Percentiles rank a stretch among this genome's conserved stretches.
These are phyloP conservation scores for Priceomyces carsonii DNA, from an alignment of 805 yeast species.

Conservation along the genomic window DNA sequence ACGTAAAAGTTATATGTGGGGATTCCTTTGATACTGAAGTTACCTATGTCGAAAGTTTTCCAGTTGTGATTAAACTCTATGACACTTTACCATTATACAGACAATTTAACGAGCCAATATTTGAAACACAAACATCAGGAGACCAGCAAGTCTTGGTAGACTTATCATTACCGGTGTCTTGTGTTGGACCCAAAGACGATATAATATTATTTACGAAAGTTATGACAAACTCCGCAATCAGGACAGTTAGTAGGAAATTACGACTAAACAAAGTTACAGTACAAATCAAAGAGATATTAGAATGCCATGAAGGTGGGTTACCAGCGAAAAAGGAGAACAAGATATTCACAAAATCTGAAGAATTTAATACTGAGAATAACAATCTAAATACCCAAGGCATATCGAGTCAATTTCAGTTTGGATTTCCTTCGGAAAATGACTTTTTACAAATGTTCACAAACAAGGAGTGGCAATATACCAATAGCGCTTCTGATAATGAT, in stretches of 20 bases:
- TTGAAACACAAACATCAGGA: slow-evolving; percentile 43
- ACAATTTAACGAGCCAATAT: slow-evolving; percentile 54
- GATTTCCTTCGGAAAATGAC: slow-evolving; percentile 38
- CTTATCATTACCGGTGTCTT: slow-evolving; percentile 48
- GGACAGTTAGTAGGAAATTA: slow-evolving; percentile 28
- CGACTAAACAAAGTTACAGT: slow-evolving; percentile 46
- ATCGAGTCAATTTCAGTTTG: slow-evolving; percentile 21
- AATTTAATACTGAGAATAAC: slow-evolving; percentile 20
- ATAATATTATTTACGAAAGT: slow-evolving; percentile 41
- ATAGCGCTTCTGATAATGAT: slow-evolving; percentile 3
- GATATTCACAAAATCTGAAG: slow-evolving; percentile 33
- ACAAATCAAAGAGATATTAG: slow-evolving; percentile 55
- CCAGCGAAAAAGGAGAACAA: slow-evolving; percentile 49
- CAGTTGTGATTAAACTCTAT: slow-evolving; percentile 55
- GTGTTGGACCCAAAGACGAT: slow-evolving; percentile 60
- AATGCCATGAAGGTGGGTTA: slow-evolving; percentile 52
- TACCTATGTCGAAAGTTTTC: slow-evolving; percentile 37
- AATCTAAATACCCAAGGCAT: slow-evolving; percentile 29
- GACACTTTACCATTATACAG: slow-evolving; percentile 57
- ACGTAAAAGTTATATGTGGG: slow-evolving; percentile 38
- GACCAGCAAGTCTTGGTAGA: slow-evolving; percentile 52
- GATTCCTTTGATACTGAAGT: slow-evolving; percentile 29
- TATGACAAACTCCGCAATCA: slow-evolving; percentile 37
- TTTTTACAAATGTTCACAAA: slow-evolving; percentile 24
- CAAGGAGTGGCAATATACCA: neutral